Conservation (phyloP, 305 asterid genomes). For the Solanum chacoense region DNA sequence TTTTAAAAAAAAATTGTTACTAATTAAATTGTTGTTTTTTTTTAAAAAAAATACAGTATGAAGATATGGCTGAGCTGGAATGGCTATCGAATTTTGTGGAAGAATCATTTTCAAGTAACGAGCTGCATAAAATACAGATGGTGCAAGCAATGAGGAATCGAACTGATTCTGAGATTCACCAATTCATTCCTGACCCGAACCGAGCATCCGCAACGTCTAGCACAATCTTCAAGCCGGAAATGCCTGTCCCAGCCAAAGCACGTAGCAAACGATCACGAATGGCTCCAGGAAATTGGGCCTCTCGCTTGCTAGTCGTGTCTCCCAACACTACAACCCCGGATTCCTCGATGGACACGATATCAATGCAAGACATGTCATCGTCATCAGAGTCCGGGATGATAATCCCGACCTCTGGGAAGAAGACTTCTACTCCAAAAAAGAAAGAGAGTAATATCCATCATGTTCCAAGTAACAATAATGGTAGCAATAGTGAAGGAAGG, state of each 20-base stretch:
- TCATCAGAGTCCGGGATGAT: constrained; percentile 41
- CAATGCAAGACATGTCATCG: constrained; percentile 18
- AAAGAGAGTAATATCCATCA: constrained; percentile 19
- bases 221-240: constrained; percentile 23
- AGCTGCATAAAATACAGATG: constrained; percentile 46
- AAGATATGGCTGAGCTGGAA: constrained; percentile 74
- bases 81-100: constrained; percentile 77
- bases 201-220: constrained; percentile 7
- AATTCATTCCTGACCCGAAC: constrained; percentile 33
- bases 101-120: constrained; percentile 66
- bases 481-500: constrained; percentile 34
- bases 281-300: constrained; percentile 66
- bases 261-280: constrained; percentile 85
- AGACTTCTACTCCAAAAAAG: constrained; percentile 19
- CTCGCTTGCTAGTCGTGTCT: constrained; percentile 53
- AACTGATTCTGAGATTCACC: constrained; percentile 22
- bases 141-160: constrained; percentile 47
- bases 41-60: constrained; percentile 31
- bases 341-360: not conserved
- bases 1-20: not conserved
- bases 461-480: not conserved
- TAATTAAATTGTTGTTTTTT: not conserved
- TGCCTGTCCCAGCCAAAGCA: constrained; percentile 72
- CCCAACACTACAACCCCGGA: not conserved
- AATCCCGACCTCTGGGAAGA: constrained; percentile 3